These are phyloP conservation scores for Coriaria nepalensis DNA, from an alignment of 306 rosid genomes.

Conservation along the genomic window DNA sequence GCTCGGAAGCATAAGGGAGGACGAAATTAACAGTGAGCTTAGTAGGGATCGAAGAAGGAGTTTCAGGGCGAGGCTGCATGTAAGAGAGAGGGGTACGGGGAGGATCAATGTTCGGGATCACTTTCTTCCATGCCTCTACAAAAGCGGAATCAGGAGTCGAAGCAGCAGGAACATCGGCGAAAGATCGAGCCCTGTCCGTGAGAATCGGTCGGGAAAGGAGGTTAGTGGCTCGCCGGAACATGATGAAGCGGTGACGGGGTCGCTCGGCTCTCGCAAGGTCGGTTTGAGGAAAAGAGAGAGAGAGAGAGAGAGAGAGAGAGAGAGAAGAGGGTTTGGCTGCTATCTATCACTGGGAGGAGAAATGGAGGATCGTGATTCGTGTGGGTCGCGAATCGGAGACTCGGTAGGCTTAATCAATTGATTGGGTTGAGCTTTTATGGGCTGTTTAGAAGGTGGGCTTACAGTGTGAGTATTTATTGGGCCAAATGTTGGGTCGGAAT, in stretches of 20 bases:
- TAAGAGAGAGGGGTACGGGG: slow-evolving; percentile 62
- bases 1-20: slow-evolving; percentile 76
- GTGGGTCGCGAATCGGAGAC: not conserved
- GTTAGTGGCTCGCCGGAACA: slow-evolving; percentile 68
- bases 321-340: slow-evolving; percentile 5
- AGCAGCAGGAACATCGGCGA: slow-evolving; percentile 43
- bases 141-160: slow-evolving; percentile 23
- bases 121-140: slow-evolving; percentile 61
- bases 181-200: slow-evolving; percentile 30
- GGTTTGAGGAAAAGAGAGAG: slow-evolving; percentile 37
- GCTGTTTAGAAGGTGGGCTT: no score
- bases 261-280: slow-evolving; percentile 98
- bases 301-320: slow-evolving; percentile 11
- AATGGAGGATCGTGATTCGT: slow-evolving; percentile 2
- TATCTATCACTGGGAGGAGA: slow-evolving; percentile 7
- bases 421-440: not conserved
- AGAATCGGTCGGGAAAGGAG: slow-evolving; percentile 26
- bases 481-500: no score
- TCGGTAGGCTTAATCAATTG: not conserved
- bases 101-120: slow-evolving; percentile 50
- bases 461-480: no score
- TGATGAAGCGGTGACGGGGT: slow-evolving; percentile 24
- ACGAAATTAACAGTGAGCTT: slow-evolving; percentile 93
- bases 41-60: slow-evolving; percentile 54
- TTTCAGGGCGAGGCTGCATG: slow-evolving; percentile 62